Evolutionary conservation across 805 yeast genomes (phyloP).

Genomic region (Kodamaea sagamina): DNA sequence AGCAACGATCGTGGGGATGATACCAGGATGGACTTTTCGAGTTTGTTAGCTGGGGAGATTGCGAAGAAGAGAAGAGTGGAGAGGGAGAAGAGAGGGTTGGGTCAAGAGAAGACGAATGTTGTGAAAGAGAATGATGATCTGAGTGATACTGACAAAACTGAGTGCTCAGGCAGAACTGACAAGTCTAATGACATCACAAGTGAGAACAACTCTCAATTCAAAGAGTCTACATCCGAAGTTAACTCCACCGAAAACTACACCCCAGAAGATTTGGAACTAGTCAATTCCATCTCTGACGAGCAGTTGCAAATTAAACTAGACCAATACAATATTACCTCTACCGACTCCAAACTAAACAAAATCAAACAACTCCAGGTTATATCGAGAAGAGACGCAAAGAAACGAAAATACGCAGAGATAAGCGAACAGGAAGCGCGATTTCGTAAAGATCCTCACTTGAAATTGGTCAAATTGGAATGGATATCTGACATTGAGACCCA

Average conservation of each 20-base stretch:
- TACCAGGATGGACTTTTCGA: conserved; percentile 48
- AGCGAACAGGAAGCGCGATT: conserved; percentile 27
- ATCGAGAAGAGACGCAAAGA: conserved; percentile 19
- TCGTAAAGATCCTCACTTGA: conserved; percentile 12
- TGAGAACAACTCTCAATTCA: too few species aligned
- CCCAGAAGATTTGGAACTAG: conserved; percentile 13
- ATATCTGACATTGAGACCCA: conserved; percentile 16
- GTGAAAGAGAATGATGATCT: background rate
- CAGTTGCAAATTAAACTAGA: conserved; percentile 25
- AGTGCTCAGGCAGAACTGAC: background rate
- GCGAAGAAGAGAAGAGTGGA: conserved; percentile 40
- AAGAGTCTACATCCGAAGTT: too few species aligned
- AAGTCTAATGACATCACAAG: too few species aligned
- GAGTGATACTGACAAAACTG: too few species aligned
- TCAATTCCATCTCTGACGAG: conserved; percentile 24
- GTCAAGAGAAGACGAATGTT: conserved; percentile 7
- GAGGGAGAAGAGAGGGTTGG: conserved; percentile 7
- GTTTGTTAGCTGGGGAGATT: conserved; percentile 50
- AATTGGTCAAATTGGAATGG: conserved; percentile 12
- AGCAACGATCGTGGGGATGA: background rate
- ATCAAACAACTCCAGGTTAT: conserved; percentile 22
- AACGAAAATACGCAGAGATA: conserved; percentile 26
- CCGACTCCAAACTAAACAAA: conserved; percentile 21
- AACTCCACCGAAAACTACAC: too few species aligned
- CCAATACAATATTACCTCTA: conserved; percentile 1